Percentiles rank a stretch among this genome's conserved stretches.
Conservation (phyloP, 371 early-diverging fungal genomes). For the Encephalitozoon romaleae region DNA sequence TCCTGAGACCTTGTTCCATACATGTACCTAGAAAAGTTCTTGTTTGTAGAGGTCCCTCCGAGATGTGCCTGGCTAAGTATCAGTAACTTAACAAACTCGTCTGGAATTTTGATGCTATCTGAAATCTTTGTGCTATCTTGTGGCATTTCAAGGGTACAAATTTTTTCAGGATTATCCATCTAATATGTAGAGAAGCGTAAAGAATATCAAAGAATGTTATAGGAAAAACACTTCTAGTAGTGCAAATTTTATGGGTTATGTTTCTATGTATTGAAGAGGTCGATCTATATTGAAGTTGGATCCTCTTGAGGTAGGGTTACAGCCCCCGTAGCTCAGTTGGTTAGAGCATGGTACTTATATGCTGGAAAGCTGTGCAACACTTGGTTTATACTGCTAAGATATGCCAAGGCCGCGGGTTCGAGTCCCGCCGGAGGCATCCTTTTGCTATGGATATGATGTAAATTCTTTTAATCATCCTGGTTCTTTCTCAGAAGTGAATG, state of each 20-base stretch:
- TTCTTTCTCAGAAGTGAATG: conserved; percentile 30
- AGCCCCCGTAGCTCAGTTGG: conserved; percentile 49
- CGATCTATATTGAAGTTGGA: background rate
- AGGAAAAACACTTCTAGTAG: background rate
- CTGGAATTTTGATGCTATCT: conserved; percentile 54
- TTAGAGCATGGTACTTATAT: conserved; percentile 49
- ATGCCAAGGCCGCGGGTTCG: conserved; percentile 52
- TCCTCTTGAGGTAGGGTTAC: background rate
- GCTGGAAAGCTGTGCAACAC: conserved; percentile 31
- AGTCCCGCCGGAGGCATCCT: conserved; percentile 35
- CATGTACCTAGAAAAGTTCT: conserved; percentile 56
- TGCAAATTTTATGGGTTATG: no score
- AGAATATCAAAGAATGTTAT: background rate
- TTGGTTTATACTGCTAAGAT: conserved; percentile 18
- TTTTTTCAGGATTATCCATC: conserved; percentile 9
- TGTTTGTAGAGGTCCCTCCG: conserved; percentile 55
- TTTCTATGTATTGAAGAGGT: background rate
- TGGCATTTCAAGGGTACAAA: conserved; percentile 40
- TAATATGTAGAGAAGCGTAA: background rate
- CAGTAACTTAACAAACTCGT: conserved; percentile 53
- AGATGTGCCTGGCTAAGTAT: conserved; percentile 56
- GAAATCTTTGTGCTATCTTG: conserved; percentile 52
- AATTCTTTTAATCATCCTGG: background rate
- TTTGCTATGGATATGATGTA: background rate
- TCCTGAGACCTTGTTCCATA: conserved; percentile 52